Percentiles rank a stretch among this genome's conserved stretches.
These are phyloP conservation scores for Ustilago tritici DNA, from an alignment of 1,284 basidiomycete species.

Conservation along the genomic window DNA sequence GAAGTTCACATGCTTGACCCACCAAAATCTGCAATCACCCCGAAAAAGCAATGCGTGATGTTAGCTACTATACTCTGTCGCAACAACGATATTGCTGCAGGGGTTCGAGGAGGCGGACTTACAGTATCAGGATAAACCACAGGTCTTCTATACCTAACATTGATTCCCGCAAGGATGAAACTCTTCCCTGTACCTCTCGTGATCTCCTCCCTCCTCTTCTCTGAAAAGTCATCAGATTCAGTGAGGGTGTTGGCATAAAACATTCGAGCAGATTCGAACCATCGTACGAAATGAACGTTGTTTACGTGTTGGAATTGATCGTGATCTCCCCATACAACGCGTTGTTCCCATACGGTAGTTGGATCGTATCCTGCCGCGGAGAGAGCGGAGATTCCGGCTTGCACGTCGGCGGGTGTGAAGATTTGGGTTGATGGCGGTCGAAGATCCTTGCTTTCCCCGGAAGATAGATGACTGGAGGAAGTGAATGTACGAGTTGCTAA, in stretches of 20 bases:
- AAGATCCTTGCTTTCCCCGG: not conserved
- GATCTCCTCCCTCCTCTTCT: slow-evolving; percentile 39
- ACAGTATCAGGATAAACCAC: slow-evolving; percentile 58
- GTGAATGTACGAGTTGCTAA: not conserved
- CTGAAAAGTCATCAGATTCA: slow-evolving; percentile 5
- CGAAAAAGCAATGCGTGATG: no score
- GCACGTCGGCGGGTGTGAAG: slow-evolving; percentile 10
- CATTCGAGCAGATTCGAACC: slow-evolving; percentile 62
- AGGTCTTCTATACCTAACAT: slow-evolving; percentile 59
- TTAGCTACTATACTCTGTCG: not conserved
- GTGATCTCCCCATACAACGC: slow-evolving; percentile 57
- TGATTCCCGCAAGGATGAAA: slow-evolving; percentile 58
- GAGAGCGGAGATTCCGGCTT: slow-evolving; percentile 15
- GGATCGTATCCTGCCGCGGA: slow-evolving; percentile 27
- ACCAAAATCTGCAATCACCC: slow-evolving; percentile 39
- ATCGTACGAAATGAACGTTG: slow-evolving; percentile 63
- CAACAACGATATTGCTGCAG: not conserved
- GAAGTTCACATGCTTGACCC: slow-evolving; percentile 48
- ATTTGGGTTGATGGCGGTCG: slow-evolving; percentile 23
- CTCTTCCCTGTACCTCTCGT: slow-evolving; percentile 48
- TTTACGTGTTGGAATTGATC: slow-evolving; percentile 65
- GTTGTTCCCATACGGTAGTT: slow-evolving; percentile 39
- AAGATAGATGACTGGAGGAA: not conserved
- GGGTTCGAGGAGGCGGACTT: slow-evolving; percentile 7
- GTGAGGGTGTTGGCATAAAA: slow-evolving; percentile 34